Evolutionary conservation across 192 early-diverging fungal genomes (phyloP), one percentile per base, ranked within the genome.

Genomic region (Anaeromyces robustus): DNA sequence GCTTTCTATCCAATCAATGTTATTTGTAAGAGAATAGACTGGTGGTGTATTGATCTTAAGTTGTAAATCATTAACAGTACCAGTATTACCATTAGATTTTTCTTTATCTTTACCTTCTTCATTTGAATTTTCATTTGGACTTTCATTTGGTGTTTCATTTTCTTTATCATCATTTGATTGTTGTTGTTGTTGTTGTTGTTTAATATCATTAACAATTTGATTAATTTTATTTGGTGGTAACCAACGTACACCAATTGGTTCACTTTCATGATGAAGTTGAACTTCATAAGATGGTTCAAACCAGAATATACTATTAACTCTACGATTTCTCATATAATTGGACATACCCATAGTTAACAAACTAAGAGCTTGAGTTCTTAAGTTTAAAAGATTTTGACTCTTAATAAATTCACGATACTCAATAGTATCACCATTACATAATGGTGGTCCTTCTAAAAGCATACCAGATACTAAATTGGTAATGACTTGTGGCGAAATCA

Each of bases 381-480:
- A 85, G 29, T 87, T 83, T 81, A 92, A 83, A 79, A 93, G 83
- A 68, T 9, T 68, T 34, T 89, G 87, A 4, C 86, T 86, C 6
- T 68, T 68, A 77, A 94, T 85, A 41, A 94, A 89, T 18, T 85
- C 85, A 80, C 84, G 90, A 85, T 94, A 94, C 85, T 95, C 93
- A 43, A 79, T 80, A 1, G 92, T 90, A 85, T 95, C 94, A n/a
- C 94, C 94, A 82, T 94, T 94, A 85, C 93, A 92, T 7, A 93
- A 81, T 13, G 94, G 94, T 68, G 93, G 84, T 29, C 87, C 92
- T 83, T 94, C 94, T 26, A 89, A 88, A 81, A 91, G 87, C 29
- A 89, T 83, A 11, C 92, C 92, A 2, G 88, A 90, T 13, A 90
- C 89, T 6, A 95, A 83, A 37, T 88, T 89, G 80, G 91, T 92